Base-by-base conservation (phyloP, 2,329 filamentous ascomycete species). In the Blastomyces gilchristii region DNA sequence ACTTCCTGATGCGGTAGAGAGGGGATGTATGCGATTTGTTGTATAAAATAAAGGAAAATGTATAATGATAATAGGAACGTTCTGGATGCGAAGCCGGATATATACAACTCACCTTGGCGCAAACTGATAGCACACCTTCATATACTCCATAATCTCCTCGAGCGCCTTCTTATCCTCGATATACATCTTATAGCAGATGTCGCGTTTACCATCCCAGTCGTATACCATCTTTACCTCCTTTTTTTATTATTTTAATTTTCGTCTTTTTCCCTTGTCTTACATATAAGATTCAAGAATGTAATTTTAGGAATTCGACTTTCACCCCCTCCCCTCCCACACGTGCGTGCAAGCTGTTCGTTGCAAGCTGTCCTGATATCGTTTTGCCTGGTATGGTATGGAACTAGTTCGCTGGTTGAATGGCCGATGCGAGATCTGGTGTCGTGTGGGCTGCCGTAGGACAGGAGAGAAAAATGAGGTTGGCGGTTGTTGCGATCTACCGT, bases 161-260 rank as follows among this genome's bases (percentile, higher is more conserved):
- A 92, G 77, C 50, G 85, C 83, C 76, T 83, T 87, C 68, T 85
- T 85, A 76, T 94, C 87, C 64, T 86, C 83, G 68, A 93, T 89
- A 70, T 91, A 94, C 70, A 94, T 83, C 67, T 84, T 83, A 73
- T 83, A 86, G 76, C 84, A 87, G 67, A 85, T 80, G 52, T 83
- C 81, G 69, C 83, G 80, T 74, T 88, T 87, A 64, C 84, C 85
- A 62, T 85, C 83, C 86, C 86, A 88, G 69, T 86, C 82, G 73
- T 87, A 87, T 22, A 83, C 80, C 76, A 78, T 78, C 37, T 57
- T 65, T 61, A 71, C 28, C 25, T 47, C 28, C 25, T 7, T 16
- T 43, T 16, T 58, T 45, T 34, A 22, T 3, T 18, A 9, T 3
- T 7, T 34, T 16, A 25, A 22, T 22, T 22, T 22, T 22, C n/a